These are phyloP conservation scores for Lachnellula hyalina DNA, from an alignment of 2,329 filamentous ascomycete genomes.

Conservation along the genomic window DNA sequence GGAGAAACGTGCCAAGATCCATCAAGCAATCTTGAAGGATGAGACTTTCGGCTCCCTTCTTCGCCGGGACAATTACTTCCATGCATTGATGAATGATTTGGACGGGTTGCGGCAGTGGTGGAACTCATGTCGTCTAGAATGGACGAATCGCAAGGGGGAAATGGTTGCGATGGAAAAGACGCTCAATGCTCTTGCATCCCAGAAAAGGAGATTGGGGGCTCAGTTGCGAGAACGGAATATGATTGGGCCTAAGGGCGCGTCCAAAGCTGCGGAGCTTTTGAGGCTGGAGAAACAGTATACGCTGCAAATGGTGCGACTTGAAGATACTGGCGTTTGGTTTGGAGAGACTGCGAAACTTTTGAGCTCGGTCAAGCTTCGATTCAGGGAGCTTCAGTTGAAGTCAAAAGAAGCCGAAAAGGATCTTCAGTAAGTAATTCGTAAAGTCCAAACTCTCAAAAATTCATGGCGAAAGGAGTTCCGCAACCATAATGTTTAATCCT, in stretches of 20 bases:
- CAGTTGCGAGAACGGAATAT: not conserved
- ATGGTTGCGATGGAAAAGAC: not conserved
- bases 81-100: not conserved
- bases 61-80: not conserved
- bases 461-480: not conserved
- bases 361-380: not conserved
- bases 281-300: not conserved
- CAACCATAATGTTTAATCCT: not conserved
- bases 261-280: not conserved
- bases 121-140: not conserved
- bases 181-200: not conserved
- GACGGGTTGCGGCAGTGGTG: not conserved
- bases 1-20: not conserved
- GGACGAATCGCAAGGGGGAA: not conserved
- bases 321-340: not conserved
- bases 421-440: not conserved
- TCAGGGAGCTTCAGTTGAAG: not conserved
- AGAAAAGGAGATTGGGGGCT: not conserved
- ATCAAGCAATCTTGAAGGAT: not conserved
- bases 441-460: not conserved
- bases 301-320: not conserved
- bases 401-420: not conserved
- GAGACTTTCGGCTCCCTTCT: not conserved
- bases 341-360: not conserved
- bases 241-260: not conserved